phyloP scores from a whole-genome alignment of 2,329 filamentous ascomycete genomes.

The Thermothelomyces thermophilus region DNA sequence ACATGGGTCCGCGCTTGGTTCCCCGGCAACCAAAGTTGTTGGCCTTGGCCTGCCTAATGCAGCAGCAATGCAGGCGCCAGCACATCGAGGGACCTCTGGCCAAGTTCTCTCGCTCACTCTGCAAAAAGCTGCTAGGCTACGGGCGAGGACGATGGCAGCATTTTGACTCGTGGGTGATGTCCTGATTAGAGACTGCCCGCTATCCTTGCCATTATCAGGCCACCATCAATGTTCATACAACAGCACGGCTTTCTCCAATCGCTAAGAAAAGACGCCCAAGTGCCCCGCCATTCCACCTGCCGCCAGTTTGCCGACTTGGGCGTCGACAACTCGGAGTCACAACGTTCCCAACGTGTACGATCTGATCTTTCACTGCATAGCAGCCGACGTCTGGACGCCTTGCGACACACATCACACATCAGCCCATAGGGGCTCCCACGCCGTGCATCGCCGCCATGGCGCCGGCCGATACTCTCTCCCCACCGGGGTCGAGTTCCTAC shows the following conservation, averaged over 20 bases:
- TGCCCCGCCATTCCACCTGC: slow-evolving; percentile 16
- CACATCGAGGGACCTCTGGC: neutral
- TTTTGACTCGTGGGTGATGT: neutral
- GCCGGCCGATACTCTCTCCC: slow-evolving; percentile 53
- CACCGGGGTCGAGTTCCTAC: slow-evolving; percentile 67
- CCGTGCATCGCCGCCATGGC: slow-evolving; percentile 47
- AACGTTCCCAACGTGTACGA: slow-evolving; percentile 6
- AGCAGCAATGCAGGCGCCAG: slow-evolving; percentile 4
- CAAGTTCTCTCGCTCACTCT: neutral
- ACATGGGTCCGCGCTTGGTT: slow-evolving; percentile 10
- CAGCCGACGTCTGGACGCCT: neutral
- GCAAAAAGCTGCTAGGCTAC: slow-evolving; percentile 1
- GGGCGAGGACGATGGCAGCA: neutral
- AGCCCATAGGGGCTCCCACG: slow-evolving; percentile 6
- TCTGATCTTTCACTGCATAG: neutral
- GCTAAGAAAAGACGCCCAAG: neutral
- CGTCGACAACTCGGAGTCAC: neutral
- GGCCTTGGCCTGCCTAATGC: slow-evolving; percentile 5
- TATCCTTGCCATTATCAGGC: neutral
- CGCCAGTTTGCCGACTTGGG: neutral
- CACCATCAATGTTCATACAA: slow-evolving; percentile 2
- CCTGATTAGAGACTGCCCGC: neutral
- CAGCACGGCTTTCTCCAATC: neutral
- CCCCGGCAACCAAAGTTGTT: slow-evolving; percentile 19
- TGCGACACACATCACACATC: neutral